These are phyloP conservation scores for Ustilago tritici DNA, from an alignment of 1,284 basidiomycete genomes.

Conservation along the genomic window DNA sequence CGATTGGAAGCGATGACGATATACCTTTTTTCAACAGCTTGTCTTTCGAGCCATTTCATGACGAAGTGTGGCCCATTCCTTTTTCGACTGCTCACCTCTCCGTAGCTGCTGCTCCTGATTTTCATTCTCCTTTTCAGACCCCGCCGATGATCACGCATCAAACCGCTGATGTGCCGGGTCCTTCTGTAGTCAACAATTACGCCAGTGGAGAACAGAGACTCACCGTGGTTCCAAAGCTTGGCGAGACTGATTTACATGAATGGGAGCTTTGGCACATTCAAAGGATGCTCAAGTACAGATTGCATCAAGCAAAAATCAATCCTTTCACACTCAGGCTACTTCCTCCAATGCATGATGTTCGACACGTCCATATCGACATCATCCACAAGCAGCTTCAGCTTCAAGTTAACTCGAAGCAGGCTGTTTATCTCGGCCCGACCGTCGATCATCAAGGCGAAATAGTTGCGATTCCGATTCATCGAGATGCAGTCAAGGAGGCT, in stretches of 20 bases:
- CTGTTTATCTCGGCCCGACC: background rate
- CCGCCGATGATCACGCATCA: background rate
- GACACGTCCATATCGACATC: conserved; percentile 1
- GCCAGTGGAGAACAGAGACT: background rate
- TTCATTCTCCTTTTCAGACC: background rate
- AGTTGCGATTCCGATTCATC: conserved; percentile 18
- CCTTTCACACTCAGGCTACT: background rate
- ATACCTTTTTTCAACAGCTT: background rate
- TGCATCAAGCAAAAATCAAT: background rate
- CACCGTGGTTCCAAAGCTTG: background rate
- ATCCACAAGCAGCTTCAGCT: conserved; percentile 9
- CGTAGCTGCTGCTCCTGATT: background rate
- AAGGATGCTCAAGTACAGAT: conserved; percentile 5
- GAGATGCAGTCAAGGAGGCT: conserved; percentile 1
- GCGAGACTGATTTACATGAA: background rate
- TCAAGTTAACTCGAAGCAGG: conserved; percentile 7
- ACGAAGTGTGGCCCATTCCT: background rate
- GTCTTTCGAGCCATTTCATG: background rate
- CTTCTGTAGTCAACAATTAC: background rate
- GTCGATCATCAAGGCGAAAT: conserved; percentile 3
- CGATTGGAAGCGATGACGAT: background rate
- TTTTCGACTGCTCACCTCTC: background rate
- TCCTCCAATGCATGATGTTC: background rate
- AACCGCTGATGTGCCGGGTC: background rate
- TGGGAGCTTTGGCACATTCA: conserved; percentile 7